A percentile compares a stretch with the other conserved stretches of the same genome.
Evolutionary conservation across 2,329 filamentous ascomycete species (phyloP).

Genomic region (Neoascochyta sp.): DNA sequence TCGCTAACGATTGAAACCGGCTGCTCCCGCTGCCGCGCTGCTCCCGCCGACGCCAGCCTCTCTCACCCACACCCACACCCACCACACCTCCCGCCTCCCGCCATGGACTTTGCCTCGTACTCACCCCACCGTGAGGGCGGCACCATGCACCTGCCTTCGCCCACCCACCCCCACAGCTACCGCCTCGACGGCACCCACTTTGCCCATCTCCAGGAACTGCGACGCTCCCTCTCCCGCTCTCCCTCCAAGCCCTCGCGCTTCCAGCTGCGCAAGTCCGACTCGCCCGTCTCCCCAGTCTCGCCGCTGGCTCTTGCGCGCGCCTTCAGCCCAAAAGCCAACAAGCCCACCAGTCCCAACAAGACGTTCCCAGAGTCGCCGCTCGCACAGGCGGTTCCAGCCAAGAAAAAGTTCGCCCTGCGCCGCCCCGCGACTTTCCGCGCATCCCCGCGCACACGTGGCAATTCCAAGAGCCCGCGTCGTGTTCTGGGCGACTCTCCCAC

Average conservation of each 20-base stretch:
- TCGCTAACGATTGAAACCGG: slow-evolving; percentile 28
- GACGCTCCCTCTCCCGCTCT: slow-evolving; percentile 87
- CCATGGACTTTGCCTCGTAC: slow-evolving; percentile 48
- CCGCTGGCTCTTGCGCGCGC: slow-evolving; percentile 45
- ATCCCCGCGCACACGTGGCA: slow-evolving; percentile 63
- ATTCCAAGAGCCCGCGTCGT: slow-evolving; percentile 74
- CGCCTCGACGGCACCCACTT: slow-evolving; percentile 69
- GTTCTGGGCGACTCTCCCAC: slow-evolving; percentile 66
- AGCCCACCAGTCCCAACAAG: slow-evolving; percentile 49
- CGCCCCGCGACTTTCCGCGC: slow-evolving; percentile 52
- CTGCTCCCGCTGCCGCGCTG: slow-evolving; percentile 17
- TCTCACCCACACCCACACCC: slow-evolving; percentile 8
- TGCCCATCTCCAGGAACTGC: slow-evolving; percentile 74
- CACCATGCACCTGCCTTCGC: slow-evolving; percentile 81
- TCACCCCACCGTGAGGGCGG: slow-evolving; percentile 59
- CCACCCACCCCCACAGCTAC: slow-evolving; percentile 65
- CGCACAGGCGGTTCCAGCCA: slow-evolving; percentile 55
- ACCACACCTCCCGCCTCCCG: slow-evolving; percentile 8
- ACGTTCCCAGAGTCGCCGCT: slow-evolving; percentile 57
- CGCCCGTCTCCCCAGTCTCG: slow-evolving; percentile 41
- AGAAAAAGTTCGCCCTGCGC: slow-evolving; percentile 53
- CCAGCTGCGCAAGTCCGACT: slow-evolving; percentile 54
- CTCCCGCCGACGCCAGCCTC: slow-evolving; percentile 10
- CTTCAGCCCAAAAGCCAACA: slow-evolving; percentile 41
- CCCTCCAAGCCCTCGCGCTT: slow-evolving; percentile 77